Evolutionary conservation across 2,329 filamentous ascomycete genomes (phyloP).

Genomic region (Cephalotrichum gorgonifer): DNA sequence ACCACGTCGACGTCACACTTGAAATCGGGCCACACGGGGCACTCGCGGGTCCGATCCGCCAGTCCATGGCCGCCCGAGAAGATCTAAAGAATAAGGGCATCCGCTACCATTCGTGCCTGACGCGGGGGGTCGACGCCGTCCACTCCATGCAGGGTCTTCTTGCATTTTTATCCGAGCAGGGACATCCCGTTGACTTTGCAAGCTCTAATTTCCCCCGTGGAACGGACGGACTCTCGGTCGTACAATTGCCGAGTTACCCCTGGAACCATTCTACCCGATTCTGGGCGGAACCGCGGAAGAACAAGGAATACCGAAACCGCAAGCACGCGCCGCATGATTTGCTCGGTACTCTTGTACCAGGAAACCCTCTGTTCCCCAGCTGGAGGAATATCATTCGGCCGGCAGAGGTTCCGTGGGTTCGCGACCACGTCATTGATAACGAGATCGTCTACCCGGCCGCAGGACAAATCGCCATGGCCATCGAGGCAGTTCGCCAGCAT

Average conservation of each 20-base stretch:
- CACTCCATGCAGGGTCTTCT: no score
- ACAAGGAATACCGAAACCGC: conserved; percentile 30
- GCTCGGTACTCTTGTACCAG: conserved; percentile 33
- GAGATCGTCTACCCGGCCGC: conserved; percentile 39
- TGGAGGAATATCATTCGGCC: conserved; percentile 39
- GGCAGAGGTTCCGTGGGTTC: conserved; percentile 39
- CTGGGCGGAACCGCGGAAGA: conserved; percentile 42
- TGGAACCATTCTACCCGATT: conserved; percentile 43
- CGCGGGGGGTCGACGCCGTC: no score
- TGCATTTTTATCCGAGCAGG: no score
- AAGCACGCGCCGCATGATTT: conserved; percentile 36
- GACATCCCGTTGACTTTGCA: no score
- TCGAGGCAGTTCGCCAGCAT: conserved; percentile 33
- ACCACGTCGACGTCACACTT: no score
- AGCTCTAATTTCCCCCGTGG: no score
- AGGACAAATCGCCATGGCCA: conserved; percentile 38
- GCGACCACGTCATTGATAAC: conserved; percentile 39
- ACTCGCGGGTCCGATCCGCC: no score
- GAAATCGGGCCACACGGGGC: no score
- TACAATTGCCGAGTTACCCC: conserved; percentile 40
- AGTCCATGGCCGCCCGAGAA: no score
- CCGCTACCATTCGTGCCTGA: no score
- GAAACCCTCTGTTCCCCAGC: conserved; percentile 29
- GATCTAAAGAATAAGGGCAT: no score
- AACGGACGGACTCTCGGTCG: no score